A percentile compares a stretch with the other conserved stretches of the same genome.
Conservation (phyloP, 139 green algal species). For the Chlamydomonas urium region DNA sequence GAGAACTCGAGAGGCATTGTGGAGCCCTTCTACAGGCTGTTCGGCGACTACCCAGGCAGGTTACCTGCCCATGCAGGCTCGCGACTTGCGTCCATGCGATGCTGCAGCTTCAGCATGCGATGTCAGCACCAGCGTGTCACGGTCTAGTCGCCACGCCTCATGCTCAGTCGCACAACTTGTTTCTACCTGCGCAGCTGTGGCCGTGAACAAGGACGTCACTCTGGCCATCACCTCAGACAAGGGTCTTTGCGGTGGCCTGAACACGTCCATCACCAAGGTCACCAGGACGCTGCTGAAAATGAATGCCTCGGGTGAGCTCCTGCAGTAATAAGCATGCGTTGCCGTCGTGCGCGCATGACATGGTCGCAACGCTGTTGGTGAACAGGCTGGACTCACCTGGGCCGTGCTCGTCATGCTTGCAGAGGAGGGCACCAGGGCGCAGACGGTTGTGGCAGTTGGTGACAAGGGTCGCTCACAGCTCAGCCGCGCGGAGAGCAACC, state of each 20-base stretch:
- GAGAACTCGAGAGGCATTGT: conserved; percentile 80
- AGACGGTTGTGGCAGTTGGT: conserved; percentile 68
- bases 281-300: conserved; percentile 50
- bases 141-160: no score
- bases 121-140: no score
- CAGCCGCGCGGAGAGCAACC: conserved; percentile 46
- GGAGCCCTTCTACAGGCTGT: conserved; percentile 75
- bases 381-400: no score
- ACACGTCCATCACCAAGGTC: conserved; percentile 92
- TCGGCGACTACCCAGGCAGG: conserved; percentile 87
- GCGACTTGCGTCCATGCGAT: no score
- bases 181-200: conserved; percentile 21
- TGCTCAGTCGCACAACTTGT: no score
- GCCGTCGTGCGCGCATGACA: no score
- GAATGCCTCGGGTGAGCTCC: conserved; percentile 28
- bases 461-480: conserved; percentile 92
- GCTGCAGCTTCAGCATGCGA: no score
- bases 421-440: conserved; percentile 8
- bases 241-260: conserved; percentile 97
- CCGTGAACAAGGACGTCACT: conserved; percentile 60
- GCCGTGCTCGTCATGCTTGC: conserved; percentile 9
- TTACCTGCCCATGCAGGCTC: no score
- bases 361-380: no score
- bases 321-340: no score
- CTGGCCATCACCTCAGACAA: conserved; percentile 89